phyloP scores from a whole-genome alignment of 139 green algal genomes.

The Ettlia oleoabundans region DNA sequence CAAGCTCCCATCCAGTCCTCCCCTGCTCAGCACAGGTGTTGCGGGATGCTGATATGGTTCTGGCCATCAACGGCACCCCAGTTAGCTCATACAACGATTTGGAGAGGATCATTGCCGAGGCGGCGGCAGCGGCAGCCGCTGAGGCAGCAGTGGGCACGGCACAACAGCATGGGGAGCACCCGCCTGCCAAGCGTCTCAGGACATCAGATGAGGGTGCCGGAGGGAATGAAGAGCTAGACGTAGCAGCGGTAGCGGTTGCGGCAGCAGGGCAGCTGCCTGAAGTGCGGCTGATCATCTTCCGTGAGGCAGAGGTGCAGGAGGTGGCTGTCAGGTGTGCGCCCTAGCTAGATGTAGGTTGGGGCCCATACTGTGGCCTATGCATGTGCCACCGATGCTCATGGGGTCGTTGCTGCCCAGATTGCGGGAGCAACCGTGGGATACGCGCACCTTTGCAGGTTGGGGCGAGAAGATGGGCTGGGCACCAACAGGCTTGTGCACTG shows the following conservation, averaged over 20 bases:
- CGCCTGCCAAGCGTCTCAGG: background rate
- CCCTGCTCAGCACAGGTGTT: slow-evolving; percentile 66
- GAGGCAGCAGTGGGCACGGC: background rate
- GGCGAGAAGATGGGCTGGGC: slow-evolving; percentile 76
- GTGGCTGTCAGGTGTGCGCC: slow-evolving; percentile 13
- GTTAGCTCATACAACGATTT: slow-evolving; percentile 78
- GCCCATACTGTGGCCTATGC: too few relatives aligned
- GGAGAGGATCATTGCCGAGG: slow-evolving; percentile 47
- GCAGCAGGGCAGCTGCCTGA: slow-evolving; percentile 3
- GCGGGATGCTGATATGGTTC: slow-evolving; percentile 80
- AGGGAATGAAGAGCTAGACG: too few relatives aligned
- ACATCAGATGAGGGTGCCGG: background rate
- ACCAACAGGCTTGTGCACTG: slow-evolving; percentile 88
- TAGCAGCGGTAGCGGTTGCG: background rate
- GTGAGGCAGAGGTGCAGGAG: slow-evolving; percentile 15
- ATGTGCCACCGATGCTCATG: background rate
- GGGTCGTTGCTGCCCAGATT: background rate
- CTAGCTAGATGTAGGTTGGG: too few relatives aligned
- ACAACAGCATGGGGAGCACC: background rate
- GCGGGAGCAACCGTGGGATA: too few relatives aligned
- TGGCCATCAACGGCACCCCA: slow-evolving; percentile 71
- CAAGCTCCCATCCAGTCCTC: too few relatives aligned
- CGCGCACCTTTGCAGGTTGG: slow-evolving; percentile 52
- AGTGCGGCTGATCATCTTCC: slow-evolving; percentile 57
- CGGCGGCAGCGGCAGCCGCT: background rate